Conservation (phyloP, 805 yeast genomes). For the Starmerella kuoi region DNA sequence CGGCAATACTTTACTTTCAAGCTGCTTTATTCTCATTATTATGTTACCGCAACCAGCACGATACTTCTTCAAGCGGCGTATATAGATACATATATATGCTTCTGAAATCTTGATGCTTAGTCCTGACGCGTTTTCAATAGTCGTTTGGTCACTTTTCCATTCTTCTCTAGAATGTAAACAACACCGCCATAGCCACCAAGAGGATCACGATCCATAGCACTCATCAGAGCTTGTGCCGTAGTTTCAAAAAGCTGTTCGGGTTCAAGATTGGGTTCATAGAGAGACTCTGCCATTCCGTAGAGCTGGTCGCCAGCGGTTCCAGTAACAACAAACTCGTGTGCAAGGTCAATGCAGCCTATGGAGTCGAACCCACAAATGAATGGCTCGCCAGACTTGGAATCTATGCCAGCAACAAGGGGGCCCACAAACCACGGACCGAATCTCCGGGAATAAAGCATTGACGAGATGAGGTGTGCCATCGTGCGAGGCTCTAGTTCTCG, state of each 20-base stretch:
- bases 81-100: too few relatives aligned
- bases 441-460: constrained; percentile 80
- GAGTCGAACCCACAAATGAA: constrained; percentile 91
- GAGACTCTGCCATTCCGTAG: constrained; percentile 95
- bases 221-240: constrained; percentile 80
- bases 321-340: constrained; percentile 84
- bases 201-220: constrained; percentile 95
- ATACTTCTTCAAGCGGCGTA: too few relatives aligned
- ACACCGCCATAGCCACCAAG: constrained; percentile 98
- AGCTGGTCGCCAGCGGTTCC: constrained; percentile 97
- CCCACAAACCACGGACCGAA: constrained; percentile 92
- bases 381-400: constrained; percentile 71
- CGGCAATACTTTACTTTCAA: too few relatives aligned
- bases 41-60: too few relatives aligned
- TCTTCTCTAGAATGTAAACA: constrained; percentile 55
- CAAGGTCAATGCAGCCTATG: constrained; percentile 92
- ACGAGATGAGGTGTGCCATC: constrained; percentile 82
- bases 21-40: too few relatives aligned
- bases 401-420: constrained; percentile 91
- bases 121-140: constrained; percentile 92
- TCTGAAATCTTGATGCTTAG: constrained; percentile 30
- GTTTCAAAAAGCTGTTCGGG: constrained; percentile 95
- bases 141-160: constrained; percentile 77
- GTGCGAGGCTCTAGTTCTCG: constrained; percentile 85
- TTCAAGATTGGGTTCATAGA: constrained; percentile 85